Evolutionary conservation across 192 early-diverging fungal species (phyloP).

Genomic region (Lobosporangium transversale): DNA sequence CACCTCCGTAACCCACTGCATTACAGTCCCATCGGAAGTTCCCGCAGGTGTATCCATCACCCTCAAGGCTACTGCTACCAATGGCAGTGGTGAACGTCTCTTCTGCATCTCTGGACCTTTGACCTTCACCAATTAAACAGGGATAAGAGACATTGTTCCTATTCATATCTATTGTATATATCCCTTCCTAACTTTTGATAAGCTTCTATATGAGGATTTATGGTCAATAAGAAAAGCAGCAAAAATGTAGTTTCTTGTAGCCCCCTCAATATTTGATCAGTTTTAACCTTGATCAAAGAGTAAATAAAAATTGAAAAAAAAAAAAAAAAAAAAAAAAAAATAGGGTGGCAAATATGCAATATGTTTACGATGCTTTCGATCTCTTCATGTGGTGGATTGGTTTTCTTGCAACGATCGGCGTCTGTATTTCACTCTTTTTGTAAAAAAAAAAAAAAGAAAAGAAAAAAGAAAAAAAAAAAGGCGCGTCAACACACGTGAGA

Average conservation of each 20-base stretch:
- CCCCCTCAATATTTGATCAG: neutral
- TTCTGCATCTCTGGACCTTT: constrained; percentile 51
- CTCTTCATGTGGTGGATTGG: no score
- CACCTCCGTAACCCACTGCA: constrained; percentile 34
- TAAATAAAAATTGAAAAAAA: neutral
- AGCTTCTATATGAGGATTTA: no score
- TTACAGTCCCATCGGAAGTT: constrained; percentile 43
- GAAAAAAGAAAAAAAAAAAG: no score
- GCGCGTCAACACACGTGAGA: no score
- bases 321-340: neutral
- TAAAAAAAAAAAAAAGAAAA: no score
- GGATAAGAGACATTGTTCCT: neutral
- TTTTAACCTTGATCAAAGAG: neutral
- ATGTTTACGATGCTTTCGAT: no score
- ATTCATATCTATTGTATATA: neutral
- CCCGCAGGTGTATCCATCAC: constrained; percentile 29
- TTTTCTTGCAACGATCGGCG: no score
- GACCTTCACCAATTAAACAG: constrained; percentile 34
- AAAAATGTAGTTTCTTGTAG: no score
- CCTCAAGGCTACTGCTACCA: constrained; percentile 37
- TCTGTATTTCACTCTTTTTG: no score
- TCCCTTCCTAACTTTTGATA: neutral
- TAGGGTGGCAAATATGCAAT: neutral
- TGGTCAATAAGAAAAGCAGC: no score
- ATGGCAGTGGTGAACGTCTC: constrained; percentile 7